Percentiles rank a stretch among this genome's conserved stretches.
Conservation (phyloP, 108 stramenopile species). For the Discostella stelligeroides region DNA sequence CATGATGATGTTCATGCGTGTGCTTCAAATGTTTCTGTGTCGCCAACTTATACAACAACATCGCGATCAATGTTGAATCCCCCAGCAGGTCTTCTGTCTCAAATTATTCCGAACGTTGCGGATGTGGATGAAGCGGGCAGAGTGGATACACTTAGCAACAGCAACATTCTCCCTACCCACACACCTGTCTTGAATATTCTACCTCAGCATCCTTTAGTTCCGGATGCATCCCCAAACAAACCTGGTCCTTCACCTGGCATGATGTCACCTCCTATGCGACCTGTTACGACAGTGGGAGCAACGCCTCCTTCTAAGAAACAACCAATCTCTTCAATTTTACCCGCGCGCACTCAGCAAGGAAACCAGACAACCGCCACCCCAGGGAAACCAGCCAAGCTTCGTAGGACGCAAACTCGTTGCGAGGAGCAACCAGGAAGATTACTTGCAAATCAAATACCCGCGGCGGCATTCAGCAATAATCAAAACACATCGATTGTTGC, state of each 20-base stretch:
- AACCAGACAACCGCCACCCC: not conserved
- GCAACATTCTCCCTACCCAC: too few species aligned
- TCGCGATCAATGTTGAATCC: conserved; percentile 4
- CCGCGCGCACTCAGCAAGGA: conserved; percentile 35
- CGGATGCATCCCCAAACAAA: not conserved
- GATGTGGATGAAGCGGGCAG: too few species aligned
- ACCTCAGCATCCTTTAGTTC: not conserved
- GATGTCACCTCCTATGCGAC: conserved; percentile 14
- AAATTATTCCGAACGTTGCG: too few species aligned
- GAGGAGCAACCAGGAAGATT: conserved; percentile 82
- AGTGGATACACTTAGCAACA: too few species aligned
- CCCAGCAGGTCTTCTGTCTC: conserved; percentile 7
- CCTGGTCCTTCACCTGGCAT: conserved; percentile 20
- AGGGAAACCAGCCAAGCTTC: conserved; percentile 24
- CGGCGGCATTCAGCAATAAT: conserved; percentile 12
- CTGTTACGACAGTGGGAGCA: not conserved
- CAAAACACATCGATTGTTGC: conserved; percentile 48
- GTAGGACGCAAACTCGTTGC: conserved; percentile 46
- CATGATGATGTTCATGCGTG: too few species aligned
- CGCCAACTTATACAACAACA: not conserved
- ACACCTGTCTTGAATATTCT: too few species aligned
- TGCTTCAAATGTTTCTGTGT: too few species aligned
- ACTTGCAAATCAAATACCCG: conserved; percentile 62
- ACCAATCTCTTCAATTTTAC: conserved; percentile 30
- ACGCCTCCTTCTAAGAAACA: not conserved